Conservation (phyloP, 2,329 filamentous ascomycete genomes). For the Neonectria sp. region DNA sequence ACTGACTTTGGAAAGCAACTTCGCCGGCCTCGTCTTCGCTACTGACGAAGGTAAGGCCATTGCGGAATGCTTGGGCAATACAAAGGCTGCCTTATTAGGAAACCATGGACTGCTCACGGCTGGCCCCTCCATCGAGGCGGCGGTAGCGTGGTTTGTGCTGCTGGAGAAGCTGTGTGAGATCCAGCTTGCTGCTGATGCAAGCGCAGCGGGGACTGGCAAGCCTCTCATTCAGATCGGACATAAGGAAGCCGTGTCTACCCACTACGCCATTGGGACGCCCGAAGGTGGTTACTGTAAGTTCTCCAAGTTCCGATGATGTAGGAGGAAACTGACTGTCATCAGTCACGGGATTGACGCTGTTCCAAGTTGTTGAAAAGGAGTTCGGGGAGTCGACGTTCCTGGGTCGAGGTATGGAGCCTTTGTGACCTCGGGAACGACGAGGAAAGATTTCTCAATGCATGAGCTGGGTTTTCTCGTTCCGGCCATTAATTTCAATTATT, state of each 20-base stretch:
- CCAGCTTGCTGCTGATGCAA: not conserved
- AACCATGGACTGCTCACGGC: not conserved
- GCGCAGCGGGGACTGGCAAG: not conserved
- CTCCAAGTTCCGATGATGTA: not conserved
- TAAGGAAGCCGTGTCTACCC: not conserved
- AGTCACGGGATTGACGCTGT: not conserved
- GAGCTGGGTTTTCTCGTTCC: not conserved
- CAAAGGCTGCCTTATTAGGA: not conserved
- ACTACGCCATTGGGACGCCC: not conserved
- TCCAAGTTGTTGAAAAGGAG: conserved; percentile 1
- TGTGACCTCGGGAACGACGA: not conserved
- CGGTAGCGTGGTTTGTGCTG: not conserved
- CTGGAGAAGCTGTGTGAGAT: not conserved
- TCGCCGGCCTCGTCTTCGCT: not conserved
- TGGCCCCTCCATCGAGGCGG: not conserved
- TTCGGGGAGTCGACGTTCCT: conserved; percentile 5
- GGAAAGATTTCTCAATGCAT: no score
- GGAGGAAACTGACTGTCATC: not conserved
- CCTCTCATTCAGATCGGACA: not conserved
- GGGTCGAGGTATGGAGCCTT: not conserved
- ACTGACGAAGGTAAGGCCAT: not conserved
- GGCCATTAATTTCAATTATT: not conserved
- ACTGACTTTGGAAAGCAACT: not conserved
- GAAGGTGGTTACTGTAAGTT: not conserved
- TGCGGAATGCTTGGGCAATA: not conserved